phyloP scores from a whole-genome alignment of 2,329 filamentous ascomycete genomes.

The Aureobasidium sp. region DNA sequence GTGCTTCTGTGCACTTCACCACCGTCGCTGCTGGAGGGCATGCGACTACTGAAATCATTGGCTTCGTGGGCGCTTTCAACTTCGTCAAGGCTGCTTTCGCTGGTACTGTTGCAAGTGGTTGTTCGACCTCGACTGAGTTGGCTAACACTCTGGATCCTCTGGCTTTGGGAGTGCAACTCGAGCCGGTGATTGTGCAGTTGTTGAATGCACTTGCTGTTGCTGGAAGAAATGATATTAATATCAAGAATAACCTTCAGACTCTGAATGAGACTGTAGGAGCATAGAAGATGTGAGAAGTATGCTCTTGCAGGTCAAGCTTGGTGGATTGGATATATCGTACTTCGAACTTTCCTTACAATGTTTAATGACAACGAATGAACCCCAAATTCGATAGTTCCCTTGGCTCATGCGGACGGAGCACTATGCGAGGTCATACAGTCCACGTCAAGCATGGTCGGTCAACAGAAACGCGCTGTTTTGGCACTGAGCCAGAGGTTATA shows the following conservation, averaged over 20 bases:
- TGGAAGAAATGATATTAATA: conserved; percentile 3
- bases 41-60: conserved; percentile 20
- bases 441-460: too few relatives aligned
- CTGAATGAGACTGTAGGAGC: neutral
- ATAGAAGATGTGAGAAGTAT: too few relatives aligned
- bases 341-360: too few relatives aligned
- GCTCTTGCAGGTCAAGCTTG: too few relatives aligned
- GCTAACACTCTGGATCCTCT: conserved; percentile 17
- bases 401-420: too few relatives aligned
- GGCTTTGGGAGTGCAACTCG: conserved; percentile 19
- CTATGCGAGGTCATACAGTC: too few relatives aligned
- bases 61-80: conserved; percentile 17
- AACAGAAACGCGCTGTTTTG: too few relatives aligned
- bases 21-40: conserved; percentile 22
- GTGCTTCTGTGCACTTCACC: conserved; percentile 20
- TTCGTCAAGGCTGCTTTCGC: conserved; percentile 19
- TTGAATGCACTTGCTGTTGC: conserved; percentile 12
- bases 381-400: too few relatives aligned
- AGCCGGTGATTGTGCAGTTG: conserved; percentile 19
- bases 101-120: conserved; percentile 14
- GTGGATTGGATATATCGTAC: too few relatives aligned
- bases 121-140: conserved; percentile 16
- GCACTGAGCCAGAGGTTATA: too few relatives aligned
- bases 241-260: neutral
- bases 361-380: too few relatives aligned